Base-by-base conservation (phyloP, 2,329 filamentous ascomycete genomes). In the Dryadomyces sulphureus region DNA sequence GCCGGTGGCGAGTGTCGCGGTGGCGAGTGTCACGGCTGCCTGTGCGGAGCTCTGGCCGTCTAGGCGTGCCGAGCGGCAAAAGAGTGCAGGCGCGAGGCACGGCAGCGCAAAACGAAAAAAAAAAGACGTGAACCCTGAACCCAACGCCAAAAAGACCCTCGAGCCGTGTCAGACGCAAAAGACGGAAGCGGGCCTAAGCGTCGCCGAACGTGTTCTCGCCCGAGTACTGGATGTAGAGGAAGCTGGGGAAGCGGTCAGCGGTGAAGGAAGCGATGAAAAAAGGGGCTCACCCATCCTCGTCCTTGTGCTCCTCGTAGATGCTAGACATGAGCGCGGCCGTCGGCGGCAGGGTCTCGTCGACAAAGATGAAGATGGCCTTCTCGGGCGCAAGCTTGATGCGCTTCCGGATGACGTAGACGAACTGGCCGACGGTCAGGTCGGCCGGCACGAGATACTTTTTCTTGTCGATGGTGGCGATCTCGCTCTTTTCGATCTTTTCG, bases 291-390 rank as follows among this genome's bases (percentile, higher is more conserved):
- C 77, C 77, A 59, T 83, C 79, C 62, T 82, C 76, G 54, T 82
- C 79, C 74, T 98, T 96, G 79, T 98, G 92, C 68, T 96, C 90
- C 67, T 98, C 92, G 65, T 98, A 98, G 69, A 98, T 96, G 66
- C 85, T 93, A 73, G 88, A 94, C 92, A 98, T 98, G 45, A 98
- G 79, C 49, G 92, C 92, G 49, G 92, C 92, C 8, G 92, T 96
- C 3, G 92, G 92, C 44, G 92, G 92, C 47, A 98, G 77, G 44
- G 95, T 90, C 70, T 96, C 92, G 64, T 96, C 90, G 61, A 98
- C 92, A 69, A 96, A 98, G 76, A 98, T 96, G 77, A 98, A 98
- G 72, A 98, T 98, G 63, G 92, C 92, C 78, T 98, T 98, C 74
- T 98, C 92, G 27, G 92, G 92, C 46, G 88, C 94, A 56, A 98